Percentiles rank a stretch among this genome's conserved stretches.
These are phyloP conservation scores for Solanum hybrid DNA, from an alignment of 305 asterid genomes.

Conservation along the genomic window DNA sequence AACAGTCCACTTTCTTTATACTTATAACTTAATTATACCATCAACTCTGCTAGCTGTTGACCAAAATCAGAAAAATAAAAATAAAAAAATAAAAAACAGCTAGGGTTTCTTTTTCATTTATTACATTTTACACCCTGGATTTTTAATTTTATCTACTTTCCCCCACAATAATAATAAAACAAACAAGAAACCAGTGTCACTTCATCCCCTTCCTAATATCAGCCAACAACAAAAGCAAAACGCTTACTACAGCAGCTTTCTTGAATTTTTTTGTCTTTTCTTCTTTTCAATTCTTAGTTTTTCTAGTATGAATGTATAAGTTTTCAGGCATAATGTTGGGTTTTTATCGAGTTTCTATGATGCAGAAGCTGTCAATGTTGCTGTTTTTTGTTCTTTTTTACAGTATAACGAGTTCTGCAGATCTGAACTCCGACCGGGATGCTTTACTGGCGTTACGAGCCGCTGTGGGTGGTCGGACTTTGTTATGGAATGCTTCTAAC, in stretches of 20 bases:
- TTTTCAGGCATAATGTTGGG: neutral
- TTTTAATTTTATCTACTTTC: neutral
- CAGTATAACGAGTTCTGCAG: constrained; percentile 26
- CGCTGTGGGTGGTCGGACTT: constrained; percentile 68
- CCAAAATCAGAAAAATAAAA: constrained; percentile 2
- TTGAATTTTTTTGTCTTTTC: constrained; percentile 2
- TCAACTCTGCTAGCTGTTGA: constrained; percentile 15
- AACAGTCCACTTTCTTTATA: neutral
- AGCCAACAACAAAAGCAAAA: neutral
- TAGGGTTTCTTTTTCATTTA: constrained; percentile 19
- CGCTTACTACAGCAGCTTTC: neutral
- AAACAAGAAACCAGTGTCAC: constrained; percentile 8
- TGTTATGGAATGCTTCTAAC: constrained; percentile 48
- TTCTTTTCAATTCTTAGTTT: neutral
- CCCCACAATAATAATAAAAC: neutral
- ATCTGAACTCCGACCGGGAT: constrained; percentile 51
- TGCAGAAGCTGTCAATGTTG: constrained; percentile 17
- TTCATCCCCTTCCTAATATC: constrained; percentile 10
- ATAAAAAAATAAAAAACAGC: neutral
- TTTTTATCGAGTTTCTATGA: neutral
- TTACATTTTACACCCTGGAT: constrained; percentile 26
- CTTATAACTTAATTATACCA: neutral
- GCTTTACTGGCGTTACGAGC: constrained; percentile 63
- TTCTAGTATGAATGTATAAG: neutral
- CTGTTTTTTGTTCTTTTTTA: constrained; percentile 21